Base-by-base conservation (phyloP, 345 rosid genomes). In the Citrus inodora region DNA sequence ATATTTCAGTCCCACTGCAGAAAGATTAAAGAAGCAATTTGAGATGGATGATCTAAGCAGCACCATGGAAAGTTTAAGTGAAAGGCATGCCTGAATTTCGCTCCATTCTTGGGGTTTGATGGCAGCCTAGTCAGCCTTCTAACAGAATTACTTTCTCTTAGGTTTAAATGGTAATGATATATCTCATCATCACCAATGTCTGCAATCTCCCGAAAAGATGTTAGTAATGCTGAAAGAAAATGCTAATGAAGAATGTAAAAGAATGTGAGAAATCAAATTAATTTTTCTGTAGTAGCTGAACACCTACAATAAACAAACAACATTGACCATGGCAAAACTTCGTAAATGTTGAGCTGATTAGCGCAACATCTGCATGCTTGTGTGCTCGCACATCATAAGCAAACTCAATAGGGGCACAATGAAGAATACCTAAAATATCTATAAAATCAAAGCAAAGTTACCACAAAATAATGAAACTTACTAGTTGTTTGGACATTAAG, bases 1-100 rank as follows among this genome's bases (percentile, higher is more conserved):
- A 84, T 61, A 88, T 92, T 85, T 93, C 98, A 35, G 95, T 91
- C 46, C 99, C 98, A 70, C 99, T 93, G 24, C 71, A 75, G 33
- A 30, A 48, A 75, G 48, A 65, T 30, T 59, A 33, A 46, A 9
- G 9, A 81, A 40, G 35, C 38, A 69, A 80, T 32, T 27, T 73
- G 56, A 79, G 53, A 30, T 33, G 38, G 56, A n/a, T 51, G 8
- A 74, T 76, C 6, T 40, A 10, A 61, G 80, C 42, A 28, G 59
- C 6, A 69, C 56, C 7, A 61, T 0, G 6, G 13, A 60, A 66
- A 73, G 32, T 51, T 8, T 27, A 70, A 80, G 70, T 32, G 51
- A 48, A 59, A 65, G 16, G 22, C 90, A 72, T 83, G 83, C 98
- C 98, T 93, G 85, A 95, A 95, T 82, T 82, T 88, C 14, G 73